Base-by-base conservation (phyloP, 2,329 filamentous ascomycete species). In the Cladophialophora bantiana region DNA sequence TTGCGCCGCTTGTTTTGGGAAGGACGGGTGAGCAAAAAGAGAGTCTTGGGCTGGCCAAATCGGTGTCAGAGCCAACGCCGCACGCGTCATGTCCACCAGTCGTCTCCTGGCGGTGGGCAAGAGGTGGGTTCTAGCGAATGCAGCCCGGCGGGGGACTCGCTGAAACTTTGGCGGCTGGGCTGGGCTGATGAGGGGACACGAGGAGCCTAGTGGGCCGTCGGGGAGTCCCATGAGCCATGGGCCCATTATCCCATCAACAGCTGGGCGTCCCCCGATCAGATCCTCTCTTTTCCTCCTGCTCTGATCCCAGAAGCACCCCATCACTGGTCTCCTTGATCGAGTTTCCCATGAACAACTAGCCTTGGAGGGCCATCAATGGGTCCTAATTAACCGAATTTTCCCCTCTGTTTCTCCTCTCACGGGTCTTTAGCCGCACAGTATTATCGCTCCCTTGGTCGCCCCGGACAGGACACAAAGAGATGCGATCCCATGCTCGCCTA, bases 81-180 rank as follows among this genome's bases (percentile, higher is more conserved):
- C 67, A 38, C 50, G 54, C 67, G 67, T 68, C 67, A 68, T 66
- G 13, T 52, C 34, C 13, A 34, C 54, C 36, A 42, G 35, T 58
- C 35, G 38, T 56, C 31, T 35, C 36, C n/a, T 3, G 18, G 18
- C n/a, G n/a, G n/a, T n/a, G n/a, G n/a, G n/a, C n/a, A n/a, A n/a
- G 45, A 12, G 15, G 50, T 54, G 38, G 38, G 7, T 18, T 36
- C 65, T 65, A 55, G 67, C 63, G 64, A 68, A 61, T 57, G 34
- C n/a, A 36, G 31, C 52, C n/a, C 13, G n/a, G 57, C 31, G 15
- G 62, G 57, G 65, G 32, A 35, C 48, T 32, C 48, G n/a, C 26
- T 15, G 52, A 50, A 62, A 35, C 20, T 53, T 35, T n/a, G 58
- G 32, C 40, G 38, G 45, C 45, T 50, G 45, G 45, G 18, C 45